A percentile compares a stretch with the other conserved stretches of the same genome.
phyloP scores from a whole-genome alignment of 2,329 filamentous ascomycete species.

The Colletotrichum sp. region DNA sequence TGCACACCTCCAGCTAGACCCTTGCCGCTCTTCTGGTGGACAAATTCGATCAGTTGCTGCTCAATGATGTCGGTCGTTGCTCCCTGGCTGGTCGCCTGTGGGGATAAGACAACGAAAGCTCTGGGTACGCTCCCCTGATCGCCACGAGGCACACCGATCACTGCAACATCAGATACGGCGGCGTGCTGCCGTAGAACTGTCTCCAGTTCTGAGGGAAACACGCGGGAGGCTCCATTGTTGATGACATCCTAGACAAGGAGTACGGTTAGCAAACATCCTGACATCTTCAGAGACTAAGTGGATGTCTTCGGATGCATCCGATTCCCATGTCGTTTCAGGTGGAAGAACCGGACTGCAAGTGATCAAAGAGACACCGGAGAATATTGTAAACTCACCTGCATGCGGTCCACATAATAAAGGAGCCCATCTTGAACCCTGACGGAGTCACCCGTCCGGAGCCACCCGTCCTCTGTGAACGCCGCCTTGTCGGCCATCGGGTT shows the following conservation, averaged over 20 bases:
- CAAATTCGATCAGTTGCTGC: neutral
- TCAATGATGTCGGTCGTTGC: neutral
- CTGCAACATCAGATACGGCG: neutral
- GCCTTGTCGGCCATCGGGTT: neutral
- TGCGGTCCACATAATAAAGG: slow-evolving; percentile 1
- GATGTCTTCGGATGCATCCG: neutral
- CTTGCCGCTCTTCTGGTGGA: neutral
- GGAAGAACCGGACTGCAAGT: neutral
- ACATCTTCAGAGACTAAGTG: neutral
- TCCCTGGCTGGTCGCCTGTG: neutral
- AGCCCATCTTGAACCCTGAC: neutral
- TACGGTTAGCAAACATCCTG: neutral
- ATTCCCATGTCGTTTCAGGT: neutral
- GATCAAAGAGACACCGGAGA: neutral
- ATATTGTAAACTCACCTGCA: neutral
- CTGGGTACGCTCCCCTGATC: neutral
- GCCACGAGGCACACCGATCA: neutral
- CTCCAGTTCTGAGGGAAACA: neutral
- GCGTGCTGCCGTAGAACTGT: neutral
- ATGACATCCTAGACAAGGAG: neutral
- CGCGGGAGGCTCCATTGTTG: too few relatives aligned
- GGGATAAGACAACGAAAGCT: neutral
- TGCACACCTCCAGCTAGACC: neutral
- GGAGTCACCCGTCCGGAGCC: slow-evolving; percentile 3
- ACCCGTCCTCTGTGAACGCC: slow-evolving; percentile 1